A percentile compares a stretch with the other conserved stretches of the same genome.
Conservation (phyloP, 768 basidiomycete genomes). For the button mushroom (Agaricus bisporus) region DNA sequence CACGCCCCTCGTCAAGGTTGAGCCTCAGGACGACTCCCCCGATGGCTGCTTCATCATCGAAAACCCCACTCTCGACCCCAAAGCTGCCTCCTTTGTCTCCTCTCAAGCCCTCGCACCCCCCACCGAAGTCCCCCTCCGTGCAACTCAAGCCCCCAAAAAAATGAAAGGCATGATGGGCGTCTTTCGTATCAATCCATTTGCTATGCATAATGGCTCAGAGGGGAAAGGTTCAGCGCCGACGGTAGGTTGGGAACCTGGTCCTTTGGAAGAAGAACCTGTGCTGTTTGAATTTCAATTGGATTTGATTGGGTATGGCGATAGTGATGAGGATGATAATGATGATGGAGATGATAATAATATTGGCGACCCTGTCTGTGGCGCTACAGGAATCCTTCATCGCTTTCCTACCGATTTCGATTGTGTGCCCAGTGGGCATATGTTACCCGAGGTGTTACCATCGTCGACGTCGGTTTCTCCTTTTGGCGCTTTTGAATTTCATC, state of each 20-base stretch:
- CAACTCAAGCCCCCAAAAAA: conserved; percentile 61
- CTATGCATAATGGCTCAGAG: conserved; percentile 39
- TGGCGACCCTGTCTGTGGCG: conserved; percentile 1
- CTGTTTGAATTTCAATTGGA: conserved; percentile 65
- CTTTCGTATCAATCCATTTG: conserved; percentile 73
- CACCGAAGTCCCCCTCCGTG: conserved; percentile 67
- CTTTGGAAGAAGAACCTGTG: conserved; percentile 54
- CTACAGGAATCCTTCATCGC: too few relatives aligned
- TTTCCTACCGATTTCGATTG: background rate
- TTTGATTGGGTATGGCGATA: conserved; percentile 17
- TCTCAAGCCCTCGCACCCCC: conserved; percentile 44
- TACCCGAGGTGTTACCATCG: too few relatives aligned
- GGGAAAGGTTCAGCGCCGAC: conserved; percentile 10
- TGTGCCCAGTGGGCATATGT: too few relatives aligned
- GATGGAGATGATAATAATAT: background rate
- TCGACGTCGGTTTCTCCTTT: background rate
- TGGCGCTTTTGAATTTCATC: background rate
- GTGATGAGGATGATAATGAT: conserved; percentile 4
- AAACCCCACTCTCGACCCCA: conserved; percentile 17
- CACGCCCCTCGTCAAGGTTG: conserved; percentile 28
- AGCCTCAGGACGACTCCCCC: conserved; percentile 27
- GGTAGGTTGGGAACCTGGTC: conserved; percentile 41
- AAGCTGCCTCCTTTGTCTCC: conserved; percentile 15
- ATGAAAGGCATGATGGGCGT: conserved; percentile 78
- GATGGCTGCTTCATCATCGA: conserved; percentile 42